These are phyloP conservation scores for Fusarium dlaminii DNA, from an alignment of 2,329 filamentous ascomycete genomes.

Conservation along the genomic window DNA sequence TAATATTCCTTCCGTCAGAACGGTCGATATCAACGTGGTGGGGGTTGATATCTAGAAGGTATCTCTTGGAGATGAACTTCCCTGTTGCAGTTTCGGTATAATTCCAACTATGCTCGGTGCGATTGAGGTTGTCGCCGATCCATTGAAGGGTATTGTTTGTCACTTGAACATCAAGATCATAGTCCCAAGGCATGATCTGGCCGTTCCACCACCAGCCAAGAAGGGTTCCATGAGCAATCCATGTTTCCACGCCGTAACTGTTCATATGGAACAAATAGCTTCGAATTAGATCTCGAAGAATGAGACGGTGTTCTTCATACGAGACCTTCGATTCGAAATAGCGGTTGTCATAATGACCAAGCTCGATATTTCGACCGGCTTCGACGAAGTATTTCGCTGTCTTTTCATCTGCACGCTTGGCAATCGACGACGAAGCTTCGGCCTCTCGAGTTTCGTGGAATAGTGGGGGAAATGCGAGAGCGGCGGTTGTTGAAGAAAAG, in stretches of 20 bases:
- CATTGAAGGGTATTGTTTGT: slow-evolving; percentile 71
- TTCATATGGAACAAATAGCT: slow-evolving; percentile 77
- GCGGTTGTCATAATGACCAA: slow-evolving; percentile 78
- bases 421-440: background rate
- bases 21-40: slow-evolving; percentile 68
- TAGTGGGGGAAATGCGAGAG: slow-evolving; percentile 29
- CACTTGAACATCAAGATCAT: slow-evolving; percentile 85
- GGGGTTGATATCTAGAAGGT: slow-evolving; percentile 82
- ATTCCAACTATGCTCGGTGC: slow-evolving; percentile 69
- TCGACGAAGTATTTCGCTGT: slow-evolving; percentile 72
- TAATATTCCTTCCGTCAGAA: slow-evolving; percentile 78
- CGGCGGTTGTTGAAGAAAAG: slow-evolving; percentile 21
- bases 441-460: slow-evolving; percentile 1
- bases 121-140: slow-evolving; percentile 73
- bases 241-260: slow-evolving; percentile 76
- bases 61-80: slow-evolving; percentile 57
- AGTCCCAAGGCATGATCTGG: slow-evolving; percentile 83
- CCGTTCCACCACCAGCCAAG: slow-evolving; percentile 92
- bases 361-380: slow-evolving; percentile 65
- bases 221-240: slow-evolving; percentile 86
- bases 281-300: slow-evolving; percentile 74
- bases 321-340: slow-evolving; percentile 72
- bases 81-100: slow-evolving; percentile 54
- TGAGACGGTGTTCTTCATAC: slow-evolving; percentile 73
- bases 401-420: slow-evolving; percentile 17